Evolutionary conservation across 2,329 filamentous ascomycete genomes (phyloP), one percentile per base, ranked within the genome.

Genomic region (Cladophialophora psammophila): DNA sequence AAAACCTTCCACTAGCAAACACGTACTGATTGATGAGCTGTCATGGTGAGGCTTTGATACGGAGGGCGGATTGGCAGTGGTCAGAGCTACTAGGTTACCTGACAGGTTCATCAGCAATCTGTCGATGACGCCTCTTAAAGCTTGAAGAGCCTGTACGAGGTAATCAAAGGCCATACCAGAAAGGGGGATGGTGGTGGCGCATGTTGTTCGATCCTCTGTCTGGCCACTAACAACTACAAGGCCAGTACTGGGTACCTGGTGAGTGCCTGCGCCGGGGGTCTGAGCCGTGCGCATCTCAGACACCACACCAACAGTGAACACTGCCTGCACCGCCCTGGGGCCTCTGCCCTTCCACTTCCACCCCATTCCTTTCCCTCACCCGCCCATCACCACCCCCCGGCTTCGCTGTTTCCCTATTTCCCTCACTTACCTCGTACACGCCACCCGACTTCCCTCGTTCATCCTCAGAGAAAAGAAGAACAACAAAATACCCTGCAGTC

Each of bases 11-110:
- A 36, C 20, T 2, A 36, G 42, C 13, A 20, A 32, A 60, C n/a
- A 65, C 72, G 63, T 72, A 77, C 76, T 15, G 75, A 72, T 53
- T 74, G 72, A 66, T 74, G 76, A 31, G 76, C 68, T 72, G 70
- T 63, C 72, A 73, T 73, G 32, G n/a, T 67, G 42, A 50, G 20
- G 45, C 13, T 45, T 15, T 8, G 40, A 6, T 5, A 50, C 9
- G 5, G 18, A 50, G 10, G 10, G 4, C 26, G 20, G 26, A 50
- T 50, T 10, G 10, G 10, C 45, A 50, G 45, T 50, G 6, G 1
- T 26, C 18, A 26, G 45, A 20, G 20, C 45, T 48, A 18, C 15
- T n/a, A 48, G 8, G 26, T 8, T 18, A 26, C 7, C 20, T 26
- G 45, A 50, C 45, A 31, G 12, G 45, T 26, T 50, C 18, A 10